Base-by-base conservation (phyloP, 768 basidiomycete genomes). In the Chiua virens region DNA sequence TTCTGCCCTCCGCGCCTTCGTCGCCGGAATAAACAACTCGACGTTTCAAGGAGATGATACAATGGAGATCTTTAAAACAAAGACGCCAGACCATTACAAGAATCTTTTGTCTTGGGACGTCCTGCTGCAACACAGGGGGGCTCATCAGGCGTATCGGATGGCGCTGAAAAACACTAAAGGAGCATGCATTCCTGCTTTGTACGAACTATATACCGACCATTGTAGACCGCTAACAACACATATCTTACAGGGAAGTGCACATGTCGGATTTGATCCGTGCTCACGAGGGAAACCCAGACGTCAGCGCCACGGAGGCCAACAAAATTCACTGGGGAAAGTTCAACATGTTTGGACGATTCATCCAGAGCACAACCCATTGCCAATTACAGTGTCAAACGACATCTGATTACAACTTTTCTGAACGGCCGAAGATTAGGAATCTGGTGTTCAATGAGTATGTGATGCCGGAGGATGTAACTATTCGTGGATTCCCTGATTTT, bases 301-400 rank as follows among this genome's bases (percentile, higher is more conserved):
- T 81, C 55, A 80, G 81, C 55, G 73, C 82, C 8, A 73, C 79
- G 20, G 86, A 90, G 60, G 75, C 83, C 4, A 73, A 67, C 36
- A 83, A 84, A 64, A 89, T 98, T 47, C 93, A 98, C 62, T 98
- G 96, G 96, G 90, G 87, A 23, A 98, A 98, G 71, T 97, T 89
- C 70, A 88, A 87, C 57, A 87, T 92, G 81, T 88, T 98, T 75
- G 94, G 87, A 27, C 80, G 85, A 53, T 92, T 94, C 61, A 83
- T 96, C 49, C 79, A 81, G 45, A 83, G 80, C 60, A 87, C 93
- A 7, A 78, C 79, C 0, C 81, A 87, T 54, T 92, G 87, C 60
- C 93, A 96, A 70, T 71, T 80, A 10, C 83, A 88, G 52, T 92
- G 88, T 63, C 79, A 79, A 43, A 64, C 50, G 17, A 77, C 75